Percentiles rank a stretch among this genome's conserved stretches.
These are phyloP conservation scores for Carpinus viminea DNA, from an alignment of 306 rosid genomes.

Conservation along the genomic window DNA sequence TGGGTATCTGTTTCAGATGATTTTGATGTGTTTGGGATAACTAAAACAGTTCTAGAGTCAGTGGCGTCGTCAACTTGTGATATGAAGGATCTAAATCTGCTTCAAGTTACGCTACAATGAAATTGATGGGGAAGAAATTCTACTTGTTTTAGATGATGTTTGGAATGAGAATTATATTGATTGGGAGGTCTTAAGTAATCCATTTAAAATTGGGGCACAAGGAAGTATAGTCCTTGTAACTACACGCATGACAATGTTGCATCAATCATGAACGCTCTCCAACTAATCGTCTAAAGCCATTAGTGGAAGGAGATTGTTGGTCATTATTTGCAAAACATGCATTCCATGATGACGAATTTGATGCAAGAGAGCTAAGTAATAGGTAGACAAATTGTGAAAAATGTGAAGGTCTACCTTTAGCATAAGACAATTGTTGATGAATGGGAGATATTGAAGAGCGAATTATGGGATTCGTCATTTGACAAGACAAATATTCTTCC, in stretches of 20 bases:
- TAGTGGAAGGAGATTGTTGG: conserved; percentile 29
- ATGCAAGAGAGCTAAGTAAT: not conserved
- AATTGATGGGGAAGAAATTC: conserved; percentile 7
- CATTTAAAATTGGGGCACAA: not conserved
- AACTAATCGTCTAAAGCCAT: not conserved
- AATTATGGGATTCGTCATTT: conserved; percentile 16
- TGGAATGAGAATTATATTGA: conserved; percentile 20
- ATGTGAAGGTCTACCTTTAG: conserved; percentile 27
- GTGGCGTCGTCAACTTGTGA: too few species aligned
- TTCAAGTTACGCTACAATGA: not conserved
- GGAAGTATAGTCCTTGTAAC: conserved; percentile 25
- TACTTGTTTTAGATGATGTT: conserved; percentile 31
- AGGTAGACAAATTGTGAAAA: conserved; percentile 23
- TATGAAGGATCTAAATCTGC: not conserved
- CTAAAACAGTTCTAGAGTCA: not conserved
- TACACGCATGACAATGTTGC: conserved; percentile 16
- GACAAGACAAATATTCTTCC: conserved; percentile 14
- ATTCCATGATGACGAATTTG: not conserved
- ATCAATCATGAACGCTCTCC: not conserved
- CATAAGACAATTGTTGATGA: conserved; percentile 10
- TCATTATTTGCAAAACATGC: conserved; percentile 22
- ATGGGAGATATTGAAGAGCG: conserved; percentile 7
- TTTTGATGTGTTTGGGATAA: not conserved
- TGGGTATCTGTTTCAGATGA: not conserved
- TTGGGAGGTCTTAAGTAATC: conserved; percentile 5